Conservation (phyloP, 257 asterid genomes). For the Jasminum sambac region DNA sequence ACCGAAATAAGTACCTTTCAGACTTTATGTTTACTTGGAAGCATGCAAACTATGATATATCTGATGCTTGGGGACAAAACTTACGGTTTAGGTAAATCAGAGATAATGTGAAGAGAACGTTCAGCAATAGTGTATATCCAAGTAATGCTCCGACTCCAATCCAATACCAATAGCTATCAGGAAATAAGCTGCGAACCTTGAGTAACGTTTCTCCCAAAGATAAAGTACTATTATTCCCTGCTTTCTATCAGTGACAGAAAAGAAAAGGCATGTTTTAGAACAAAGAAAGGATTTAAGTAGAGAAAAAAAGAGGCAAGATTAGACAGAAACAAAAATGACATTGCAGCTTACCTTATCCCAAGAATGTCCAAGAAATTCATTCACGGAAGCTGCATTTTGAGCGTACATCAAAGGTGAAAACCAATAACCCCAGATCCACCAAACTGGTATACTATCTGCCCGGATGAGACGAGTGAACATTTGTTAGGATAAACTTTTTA, state of each 20-base stretch:
- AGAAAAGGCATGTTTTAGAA: constrained; percentile 4
- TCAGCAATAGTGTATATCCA: constrained; percentile 57
- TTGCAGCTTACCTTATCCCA: constrained; percentile 59
- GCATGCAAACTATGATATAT: constrained; percentile 1
- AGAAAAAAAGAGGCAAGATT: not conserved
- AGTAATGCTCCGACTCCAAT: constrained; percentile 64
- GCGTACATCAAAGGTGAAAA: constrained; percentile 92
- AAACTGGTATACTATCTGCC: constrained; percentile 72
- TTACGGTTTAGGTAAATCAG: constrained; percentile 75
- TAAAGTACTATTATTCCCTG: constrained; percentile 35
- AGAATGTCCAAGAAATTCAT: constrained; percentile 80
- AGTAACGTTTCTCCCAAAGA: constrained; percentile 51
- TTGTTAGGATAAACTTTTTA: not conserved
- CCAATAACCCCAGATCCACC: constrained; percentile 99
- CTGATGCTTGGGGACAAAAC: constrained; percentile 36
- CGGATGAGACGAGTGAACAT: constrained; percentile 21
- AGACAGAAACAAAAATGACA: constrained; percentile 5
- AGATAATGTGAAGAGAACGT: constrained; percentile 48
- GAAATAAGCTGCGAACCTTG: constrained; percentile 59
- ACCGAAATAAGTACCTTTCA: not conserved
- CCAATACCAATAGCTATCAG: constrained; percentile 63
- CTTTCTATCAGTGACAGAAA: constrained; percentile 37
- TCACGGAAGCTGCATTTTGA: constrained; percentile 82
- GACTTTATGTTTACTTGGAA: not conserved
- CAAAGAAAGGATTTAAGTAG: constrained; percentile 1